These are phyloP conservation scores for Pseudozyma hubeiensis DNA, from an alignment of 1,284 basidiomycete species.

Conservation along the genomic window DNA sequence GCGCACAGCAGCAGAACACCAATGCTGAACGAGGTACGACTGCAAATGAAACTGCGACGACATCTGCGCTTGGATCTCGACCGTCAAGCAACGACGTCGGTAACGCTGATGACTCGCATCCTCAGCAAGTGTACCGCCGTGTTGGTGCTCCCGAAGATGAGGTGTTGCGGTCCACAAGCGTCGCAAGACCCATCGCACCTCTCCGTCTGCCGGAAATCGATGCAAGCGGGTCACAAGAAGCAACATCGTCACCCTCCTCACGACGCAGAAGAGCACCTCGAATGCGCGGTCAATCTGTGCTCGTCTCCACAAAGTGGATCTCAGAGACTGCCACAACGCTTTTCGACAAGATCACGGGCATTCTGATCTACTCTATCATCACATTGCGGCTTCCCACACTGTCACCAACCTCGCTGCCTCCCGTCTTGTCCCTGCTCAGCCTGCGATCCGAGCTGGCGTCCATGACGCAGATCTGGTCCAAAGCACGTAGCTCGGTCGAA, in stretches of 20 bases:
- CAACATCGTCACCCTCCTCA: conserved; percentile 3
- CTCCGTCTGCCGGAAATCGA: conserved; percentile 18
- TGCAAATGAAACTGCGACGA: neutral
- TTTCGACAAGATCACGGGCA: conserved; percentile 46
- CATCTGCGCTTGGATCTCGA: neutral
- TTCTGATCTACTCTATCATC: conserved; percentile 45
- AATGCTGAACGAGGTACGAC: neutral
- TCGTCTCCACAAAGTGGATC: conserved; percentile 52
- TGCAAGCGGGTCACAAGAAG: neutral
- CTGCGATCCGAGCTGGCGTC: conserved; percentile 45
- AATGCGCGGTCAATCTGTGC: conserved; percentile 42
- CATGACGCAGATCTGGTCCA: conserved; percentile 44
- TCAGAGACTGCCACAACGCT: conserved; percentile 46
- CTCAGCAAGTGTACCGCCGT: conserved; percentile 30
- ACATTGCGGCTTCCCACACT: conserved; percentile 52
- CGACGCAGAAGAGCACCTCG: conserved; percentile 44
- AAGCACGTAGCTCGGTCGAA: conserved; percentile 44
- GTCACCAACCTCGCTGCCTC: conserved; percentile 51
- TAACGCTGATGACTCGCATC: neutral
- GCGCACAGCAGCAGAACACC: neutral
- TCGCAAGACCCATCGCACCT: conserved; percentile 38
- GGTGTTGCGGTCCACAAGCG: conserved; percentile 30
- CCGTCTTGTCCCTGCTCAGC: conserved; percentile 48
- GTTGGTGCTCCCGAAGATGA: conserved; percentile 38
- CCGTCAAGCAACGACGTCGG: neutral